Base-by-base conservation (phyloP, 176 grass and related monocot genomes). In the Alloteropsis semialata region DNA sequence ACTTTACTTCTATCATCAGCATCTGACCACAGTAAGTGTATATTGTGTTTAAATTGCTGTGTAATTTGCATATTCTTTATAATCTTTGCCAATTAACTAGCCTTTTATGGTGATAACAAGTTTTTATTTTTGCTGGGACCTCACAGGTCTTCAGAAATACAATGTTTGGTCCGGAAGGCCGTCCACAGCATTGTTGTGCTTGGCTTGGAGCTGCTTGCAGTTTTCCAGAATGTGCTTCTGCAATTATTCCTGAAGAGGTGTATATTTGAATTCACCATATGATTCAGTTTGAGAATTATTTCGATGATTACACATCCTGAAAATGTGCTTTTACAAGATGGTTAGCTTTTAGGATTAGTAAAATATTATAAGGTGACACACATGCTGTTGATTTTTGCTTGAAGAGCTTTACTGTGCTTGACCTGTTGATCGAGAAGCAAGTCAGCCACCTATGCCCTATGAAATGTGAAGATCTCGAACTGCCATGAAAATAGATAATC, bases 161-260 rank as follows among this genome's bases (percentile, higher is more conserved):
- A 86, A 98, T 98, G 96, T 98, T 98, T 91, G 96, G 96, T 68
- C 96, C 96, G 13, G 96, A 98, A 91, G 96, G 96, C 48, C 89
- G 92, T 59, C 92, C 92, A 62, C 96, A 98, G 33, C 96, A 98
- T 81, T 98, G 96, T 74, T 98, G 96, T 75, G 90, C 96, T 67
- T 98, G 96, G 96, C 96, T 98, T 67, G 96, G 92, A 91, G 92
- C 94, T 72, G 96, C 96, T 82, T 95, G 96, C 85, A 93, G 90
- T 82, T 98, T 98, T 84, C 96, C 96, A 66, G 92, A 95, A 95
- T 98, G 96, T 90, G 90, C 96, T 83, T 98, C 96, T 86, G 46
- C 80, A 63, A 95, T 98, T 63, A 86, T 98, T 83, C 87, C 90
- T 61, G 96, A 98, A 85, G 96, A 98, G 89, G 96, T 94, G 76